A percentile compares a stretch with the other conserved stretches of the same genome.
phyloP scores from a whole-genome alignment of 306 rosid species.

The Medicago arabica region DNA sequence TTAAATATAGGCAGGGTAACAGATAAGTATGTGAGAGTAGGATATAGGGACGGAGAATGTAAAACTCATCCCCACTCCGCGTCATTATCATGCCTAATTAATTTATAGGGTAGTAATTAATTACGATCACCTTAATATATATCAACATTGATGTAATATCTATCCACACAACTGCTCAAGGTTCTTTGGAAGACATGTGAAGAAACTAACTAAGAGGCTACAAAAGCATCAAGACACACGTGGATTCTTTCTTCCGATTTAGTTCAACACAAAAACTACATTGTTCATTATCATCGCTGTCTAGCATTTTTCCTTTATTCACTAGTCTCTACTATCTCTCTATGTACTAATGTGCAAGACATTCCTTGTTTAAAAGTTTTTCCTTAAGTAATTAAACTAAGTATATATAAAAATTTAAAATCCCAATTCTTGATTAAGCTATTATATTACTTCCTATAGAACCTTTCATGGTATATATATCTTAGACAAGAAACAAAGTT shows the following conservation, averaged over 20 bases:
- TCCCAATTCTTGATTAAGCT: conserved; percentile 25
- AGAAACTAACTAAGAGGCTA: background rate
- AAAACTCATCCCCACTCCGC: too few species aligned
- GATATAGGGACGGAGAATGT: too few species aligned
- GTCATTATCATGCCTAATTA: too few species aligned
- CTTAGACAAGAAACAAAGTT: conserved; percentile 54
- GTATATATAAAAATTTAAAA: conserved; percentile 15
- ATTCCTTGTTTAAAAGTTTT: conserved; percentile 49
- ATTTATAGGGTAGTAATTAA: too few species aligned
- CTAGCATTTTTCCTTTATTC: conserved; percentile 28
- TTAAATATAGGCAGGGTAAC: too few species aligned
- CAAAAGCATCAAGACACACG: background rate
- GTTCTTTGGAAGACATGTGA: conserved; percentile 24
- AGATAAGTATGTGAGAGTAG: too few species aligned
- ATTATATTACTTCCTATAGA: conserved; percentile 30
- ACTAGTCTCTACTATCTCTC: background rate
- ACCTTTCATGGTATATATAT: conserved; percentile 40
- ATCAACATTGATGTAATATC: too few species aligned
- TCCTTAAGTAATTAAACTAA: conserved; percentile 27
- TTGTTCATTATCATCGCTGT: conserved; percentile 9
- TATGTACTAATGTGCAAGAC: conserved; percentile 34
- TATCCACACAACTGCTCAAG: background rate
- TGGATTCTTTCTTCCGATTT: background rate
- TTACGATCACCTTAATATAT: too few species aligned
- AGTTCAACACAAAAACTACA: background rate